Percentiles rank a stretch among this genome's conserved stretches.
Evolutionary conservation across 1,284 basidiomycete species (phyloP).

Genomic region (Abortiporus biennis): DNA sequence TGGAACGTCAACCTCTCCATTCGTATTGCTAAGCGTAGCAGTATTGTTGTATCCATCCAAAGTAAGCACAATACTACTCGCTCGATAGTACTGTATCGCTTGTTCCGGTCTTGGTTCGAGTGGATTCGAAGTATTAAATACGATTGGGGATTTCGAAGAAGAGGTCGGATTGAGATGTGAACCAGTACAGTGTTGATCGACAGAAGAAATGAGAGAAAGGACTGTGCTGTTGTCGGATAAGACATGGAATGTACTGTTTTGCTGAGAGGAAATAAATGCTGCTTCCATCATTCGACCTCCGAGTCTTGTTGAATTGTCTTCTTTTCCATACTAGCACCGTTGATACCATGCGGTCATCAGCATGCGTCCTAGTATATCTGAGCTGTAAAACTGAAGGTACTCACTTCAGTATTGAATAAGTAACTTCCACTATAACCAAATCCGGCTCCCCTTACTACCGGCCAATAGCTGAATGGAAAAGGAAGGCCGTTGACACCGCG

Average conservation of each 20-base stretch:
- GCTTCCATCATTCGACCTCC: constrained; percentile 50
- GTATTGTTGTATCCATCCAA: constrained; percentile 68
- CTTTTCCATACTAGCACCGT: constrained; percentile 42
- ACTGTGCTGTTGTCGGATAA: constrained; percentile 55
- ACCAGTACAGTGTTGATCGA: constrained; percentile 41
- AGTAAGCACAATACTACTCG: constrained; percentile 45
- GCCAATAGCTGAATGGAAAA: constrained; percentile 59
- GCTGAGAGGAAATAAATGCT: constrained; percentile 39
- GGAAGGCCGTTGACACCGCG: constrained; percentile 38
- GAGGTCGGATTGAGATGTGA: not conserved
- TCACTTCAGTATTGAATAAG: constrained; percentile 36
- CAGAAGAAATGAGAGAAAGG: constrained; percentile 38
- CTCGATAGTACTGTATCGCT: constrained; percentile 53
- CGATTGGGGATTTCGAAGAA: not conserved
- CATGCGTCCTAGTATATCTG: not conserved
- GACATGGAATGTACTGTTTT: constrained; percentile 47
- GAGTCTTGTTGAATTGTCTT: constrained; percentile 47
- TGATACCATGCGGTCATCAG: not conserved
- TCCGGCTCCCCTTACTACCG: constrained; percentile 42
- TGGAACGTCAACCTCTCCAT: constrained; percentile 39
- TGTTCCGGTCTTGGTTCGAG: constrained; percentile 43
- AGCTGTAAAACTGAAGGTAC: too few species aligned
- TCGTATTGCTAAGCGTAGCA: constrained; percentile 31
- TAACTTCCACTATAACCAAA: constrained; percentile 30
- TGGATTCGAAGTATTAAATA: constrained; percentile 20